These are phyloP conservation scores for Musa acuminata DNA, from an alignment of 176 grass and related monocot genomes.

Conservation along the genomic window DNA sequence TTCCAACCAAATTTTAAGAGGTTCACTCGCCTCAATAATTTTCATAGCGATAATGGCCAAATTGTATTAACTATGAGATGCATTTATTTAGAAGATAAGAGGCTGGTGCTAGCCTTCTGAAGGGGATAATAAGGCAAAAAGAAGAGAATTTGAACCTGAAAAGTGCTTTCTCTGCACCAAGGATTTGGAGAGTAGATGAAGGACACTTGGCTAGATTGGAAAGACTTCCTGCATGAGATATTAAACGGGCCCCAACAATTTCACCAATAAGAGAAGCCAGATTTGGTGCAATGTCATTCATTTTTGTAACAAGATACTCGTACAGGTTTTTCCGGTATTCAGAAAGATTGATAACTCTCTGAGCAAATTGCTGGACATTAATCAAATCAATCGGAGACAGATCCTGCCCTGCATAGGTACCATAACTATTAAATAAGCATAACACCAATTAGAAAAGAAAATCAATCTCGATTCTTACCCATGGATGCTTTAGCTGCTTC, in stretches of 20 bases:
- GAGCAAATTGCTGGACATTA: slow-evolving; percentile 80
- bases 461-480: slow-evolving; percentile 29
- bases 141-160: slow-evolving; percentile 51
- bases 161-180: slow-evolving; percentile 94
- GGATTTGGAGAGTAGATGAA: slow-evolving; percentile 90
- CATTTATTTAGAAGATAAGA: background rate
- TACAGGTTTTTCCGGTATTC: slow-evolving; percentile 89
- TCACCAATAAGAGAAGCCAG: slow-evolving; percentile 78
- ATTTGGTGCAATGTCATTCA: slow-evolving; percentile 95
- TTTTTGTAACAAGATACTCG: slow-evolving; percentile 97
- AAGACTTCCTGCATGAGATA: slow-evolving; percentile 97
- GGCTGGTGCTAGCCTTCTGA: background rate
- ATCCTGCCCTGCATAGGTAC: slow-evolving; percentile 65
- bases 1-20: background rate
- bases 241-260: slow-evolving; percentile 80
- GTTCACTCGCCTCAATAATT: background rate
- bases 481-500: slow-evolving; percentile 91
- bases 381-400: slow-evolving; percentile 84
- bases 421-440: background rate
- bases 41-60: background rate
- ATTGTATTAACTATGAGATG: background rate
- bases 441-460: background rate
- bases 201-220: slow-evolving; percentile 93
- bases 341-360: slow-evolving; percentile 80
- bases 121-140: background rate